A percentile compares a stretch with the other conserved stretches of the same genome.
Conservation (phyloP, 164 flowering plant genomes). For the Magnolia changhungtana region DNA sequence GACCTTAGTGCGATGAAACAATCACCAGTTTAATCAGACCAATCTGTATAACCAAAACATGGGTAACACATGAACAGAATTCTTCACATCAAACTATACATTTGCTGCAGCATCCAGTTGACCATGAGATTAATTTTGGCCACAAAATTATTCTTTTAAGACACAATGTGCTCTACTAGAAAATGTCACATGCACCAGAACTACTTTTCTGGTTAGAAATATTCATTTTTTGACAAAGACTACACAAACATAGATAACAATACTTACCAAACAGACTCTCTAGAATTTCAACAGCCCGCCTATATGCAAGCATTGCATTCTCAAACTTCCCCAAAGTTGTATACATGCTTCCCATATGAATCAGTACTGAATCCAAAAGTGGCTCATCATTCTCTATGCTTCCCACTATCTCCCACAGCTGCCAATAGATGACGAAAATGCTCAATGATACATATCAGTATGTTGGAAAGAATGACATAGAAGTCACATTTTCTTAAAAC, state of each 20-base stretch:
- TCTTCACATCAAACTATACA: no score
- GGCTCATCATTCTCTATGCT: constrained; percentile 48
- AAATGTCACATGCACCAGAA: neutral
- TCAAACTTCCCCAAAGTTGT: constrained; percentile 59
- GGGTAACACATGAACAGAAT: no score
- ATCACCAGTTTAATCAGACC: no score
- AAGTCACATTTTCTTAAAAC: neutral
- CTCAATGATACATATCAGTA: neutral
- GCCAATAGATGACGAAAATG: constrained; percentile 6
- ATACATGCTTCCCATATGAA: constrained; percentile 92
- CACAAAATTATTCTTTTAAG: no score
- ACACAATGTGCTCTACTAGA: no score
- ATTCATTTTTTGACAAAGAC: neutral
- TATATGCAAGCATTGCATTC: constrained; percentile 44
- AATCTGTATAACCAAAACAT: no score
- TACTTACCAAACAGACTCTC: constrained; percentile 62
- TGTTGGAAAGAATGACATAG: neutral
- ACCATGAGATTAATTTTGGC: no score
- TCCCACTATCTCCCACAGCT: constrained; percentile 55
- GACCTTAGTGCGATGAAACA: no score
- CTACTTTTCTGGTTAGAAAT: neutral
- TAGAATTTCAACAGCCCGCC: constrained; percentile 49
- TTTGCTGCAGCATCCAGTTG: no score
- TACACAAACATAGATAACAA: neutral
- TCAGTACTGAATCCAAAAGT: constrained; percentile 61